Base-by-base conservation (phyloP, 768 basidiomycete genomes). In the Auricularia cornea region DNA sequence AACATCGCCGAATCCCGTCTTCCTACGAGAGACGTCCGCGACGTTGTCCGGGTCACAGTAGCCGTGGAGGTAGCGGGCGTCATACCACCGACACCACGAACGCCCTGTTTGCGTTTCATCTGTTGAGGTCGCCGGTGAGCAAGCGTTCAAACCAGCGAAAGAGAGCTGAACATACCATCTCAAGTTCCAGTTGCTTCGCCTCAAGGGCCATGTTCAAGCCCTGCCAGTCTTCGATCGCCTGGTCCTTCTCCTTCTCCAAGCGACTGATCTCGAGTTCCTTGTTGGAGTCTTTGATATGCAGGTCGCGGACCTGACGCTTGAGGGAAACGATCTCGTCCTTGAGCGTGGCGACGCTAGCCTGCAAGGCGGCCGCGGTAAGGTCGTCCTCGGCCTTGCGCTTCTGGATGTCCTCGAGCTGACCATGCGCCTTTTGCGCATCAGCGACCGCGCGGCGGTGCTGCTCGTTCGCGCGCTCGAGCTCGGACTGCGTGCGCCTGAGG, bases 151-250 rank as follows among this genome's bases (percentile, higher is more conserved):
- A 44, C 41, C n/a, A n/a, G n/a, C n/a, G 6, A 8, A 28, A 57
- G 23, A 29, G 26, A 57, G 8, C 16, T 41, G 28, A 51, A 80
- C 84, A 61, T 64, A 97, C 94, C 73, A 95, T 71, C 71, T 96
- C 93, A 41, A 97, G 77, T 72, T 96, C 94, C 72, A 95, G 93
- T 70, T 97, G 94, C 75, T 97, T 97, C 29, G 92, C 87, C 73
- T 95, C 92, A 61, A 97, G 75, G 0, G 94, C 94, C 38, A 95
- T 93, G 69, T 96, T 94, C 68, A 96, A 75, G n/a, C 90, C 89
- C 59, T 82, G 74, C 26, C 89, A 72, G 73, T 96, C 94, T 51
- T 94, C 88, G 72, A 88, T 86, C 65, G 88, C 82, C 70, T 86
- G 79, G 0, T 78, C 77, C 41, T 83, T 78, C 68, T 87, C 80